A percentile compares a stretch with the other conserved stretches of the same genome.
Conservation (phyloP, 2,329 filamentous ascomycete species). For the Pestalotiopsis sp. region DNA sequence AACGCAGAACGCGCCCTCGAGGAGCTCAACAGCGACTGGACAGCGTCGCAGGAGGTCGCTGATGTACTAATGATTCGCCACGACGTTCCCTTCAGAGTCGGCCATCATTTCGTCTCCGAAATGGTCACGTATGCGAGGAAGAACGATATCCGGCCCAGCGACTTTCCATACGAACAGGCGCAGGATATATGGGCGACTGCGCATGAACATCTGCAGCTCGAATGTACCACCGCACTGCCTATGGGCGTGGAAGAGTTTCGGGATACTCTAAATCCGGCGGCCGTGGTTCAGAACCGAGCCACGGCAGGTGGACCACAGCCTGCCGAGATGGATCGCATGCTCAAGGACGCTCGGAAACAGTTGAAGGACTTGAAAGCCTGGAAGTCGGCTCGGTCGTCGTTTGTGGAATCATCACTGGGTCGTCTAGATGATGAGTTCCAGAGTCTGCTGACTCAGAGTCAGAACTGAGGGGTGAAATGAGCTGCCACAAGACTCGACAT, state of each 20-base stretch:
- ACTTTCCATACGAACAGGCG: conserved; percentile 11
- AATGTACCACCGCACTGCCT: neutral
- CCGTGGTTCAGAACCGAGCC: conserved; percentile 9
- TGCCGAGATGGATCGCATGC: conserved; percentile 9
- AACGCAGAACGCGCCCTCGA: conserved; percentile 8
- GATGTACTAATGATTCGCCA: conserved; percentile 10
- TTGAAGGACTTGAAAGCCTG: neutral
- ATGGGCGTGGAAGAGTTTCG: conserved; percentile 9
- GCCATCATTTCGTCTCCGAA: conserved; percentile 9
- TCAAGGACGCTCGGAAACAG: neutral
- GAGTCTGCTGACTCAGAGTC: neutral
- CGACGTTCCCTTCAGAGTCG: conserved; percentile 7
- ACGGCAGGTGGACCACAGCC: conserved; percentile 11
- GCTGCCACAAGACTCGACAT: neutral
- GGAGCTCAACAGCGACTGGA: conserved; percentile 13
- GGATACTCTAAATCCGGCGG: conserved; percentile 8
- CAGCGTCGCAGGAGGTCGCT: conserved; percentile 10
- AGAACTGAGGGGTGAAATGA: neutral
- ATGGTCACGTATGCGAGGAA: conserved; percentile 11
- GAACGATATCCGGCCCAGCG: conserved; percentile 7
- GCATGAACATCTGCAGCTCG: neutral
- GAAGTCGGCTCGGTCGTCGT: neutral
- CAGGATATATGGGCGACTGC: neutral
- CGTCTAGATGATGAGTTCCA: neutral
- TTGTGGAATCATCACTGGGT: neutral